A percentile compares a stretch with the other conserved stretches of the same genome.
These are phyloP conservation scores for Phytophthora capsici DNA, from an alignment of 352 stramenopile genomes.

Conservation along the genomic window DNA sequence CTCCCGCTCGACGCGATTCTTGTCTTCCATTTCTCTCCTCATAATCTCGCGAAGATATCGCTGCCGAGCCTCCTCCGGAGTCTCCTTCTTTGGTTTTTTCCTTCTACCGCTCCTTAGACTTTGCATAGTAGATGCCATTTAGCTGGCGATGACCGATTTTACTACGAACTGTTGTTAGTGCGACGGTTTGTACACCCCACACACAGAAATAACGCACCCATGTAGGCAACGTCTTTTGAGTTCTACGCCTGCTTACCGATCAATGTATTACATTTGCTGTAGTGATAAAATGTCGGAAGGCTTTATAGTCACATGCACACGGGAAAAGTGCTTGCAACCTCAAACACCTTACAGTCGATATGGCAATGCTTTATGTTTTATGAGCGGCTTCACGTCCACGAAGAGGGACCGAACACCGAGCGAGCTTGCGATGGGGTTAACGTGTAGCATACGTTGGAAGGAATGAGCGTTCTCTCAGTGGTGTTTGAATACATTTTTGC, in stretches of 20 bases:
- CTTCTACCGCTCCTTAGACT: slow-evolving; percentile 15
- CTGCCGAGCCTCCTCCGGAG: slow-evolving; percentile 46
- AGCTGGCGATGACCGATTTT: neutral
- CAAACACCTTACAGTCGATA: slow-evolving; percentile 68
- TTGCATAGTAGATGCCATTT: slow-evolving; percentile 5
- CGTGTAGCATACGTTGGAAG: too few species aligned
- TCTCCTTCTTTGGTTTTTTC: slow-evolving; percentile 42
- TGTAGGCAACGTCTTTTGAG: too few species aligned
- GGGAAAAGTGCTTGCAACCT: slow-evolving; percentile 64
- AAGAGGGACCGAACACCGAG: slow-evolving; percentile 58
- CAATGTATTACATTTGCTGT: too few species aligned
- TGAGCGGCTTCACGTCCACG: slow-evolving; percentile 52
- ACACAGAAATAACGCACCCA: neutral
- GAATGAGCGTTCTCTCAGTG: slow-evolving; percentile 67
- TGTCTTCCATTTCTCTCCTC: slow-evolving; percentile 43
- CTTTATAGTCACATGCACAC: slow-evolving; percentile 84
- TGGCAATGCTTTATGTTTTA: slow-evolving; percentile 63
- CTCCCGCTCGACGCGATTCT: slow-evolving; percentile 44
- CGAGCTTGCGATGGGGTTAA: slow-evolving; percentile 54
- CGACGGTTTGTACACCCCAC: too few species aligned
- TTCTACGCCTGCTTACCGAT: too few species aligned
- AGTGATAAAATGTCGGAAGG: slow-evolving; percentile 58
- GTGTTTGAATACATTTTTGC: slow-evolving; percentile 76
- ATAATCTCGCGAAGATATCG: slow-evolving; percentile 52
- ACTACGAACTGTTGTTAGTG: too few species aligned